A percentile compares a stretch with the other conserved stretches of the same genome.
These are phyloP conservation scores for Brettanomyces sp. DNA, from an alignment of 805 yeast genomes.

Conservation along the genomic window DNA sequence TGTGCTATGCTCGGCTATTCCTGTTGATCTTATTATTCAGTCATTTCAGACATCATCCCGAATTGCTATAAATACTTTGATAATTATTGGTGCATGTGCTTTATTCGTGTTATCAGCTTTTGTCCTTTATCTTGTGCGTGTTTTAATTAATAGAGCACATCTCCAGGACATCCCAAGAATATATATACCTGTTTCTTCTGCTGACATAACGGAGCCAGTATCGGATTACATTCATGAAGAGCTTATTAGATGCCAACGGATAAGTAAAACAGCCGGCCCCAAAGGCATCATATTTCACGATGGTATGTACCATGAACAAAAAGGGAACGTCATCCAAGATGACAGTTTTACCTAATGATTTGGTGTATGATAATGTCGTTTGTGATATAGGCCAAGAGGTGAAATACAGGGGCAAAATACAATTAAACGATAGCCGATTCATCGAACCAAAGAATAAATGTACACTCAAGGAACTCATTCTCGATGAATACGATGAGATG, in stretches of 20 bases:
- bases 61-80: constrained; percentile 71
- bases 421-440: constrained; percentile 11
- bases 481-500: constrained; percentile 15
- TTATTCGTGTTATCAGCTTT: constrained; percentile 43
- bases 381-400: constrained; percentile 53
- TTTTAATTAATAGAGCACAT: constrained; percentile 46
- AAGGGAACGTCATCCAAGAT: constrained; percentile 1
- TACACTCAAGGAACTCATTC: constrained; percentile 21
- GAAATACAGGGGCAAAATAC: constrained; percentile 29
- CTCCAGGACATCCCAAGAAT: constrained; percentile 71
- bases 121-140: constrained; percentile 47
- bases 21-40: constrained; percentile 67
- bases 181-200: constrained; percentile 59
- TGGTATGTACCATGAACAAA: constrained; percentile 30
- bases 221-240: constrained; percentile 31
- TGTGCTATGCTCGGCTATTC: constrained; percentile 61
- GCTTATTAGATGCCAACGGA: constrained; percentile 32
- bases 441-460: constrained; percentile 12
- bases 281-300: constrained; percentile 37
- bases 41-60: constrained; percentile 38
- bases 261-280: constrained; percentile 33
- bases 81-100: constrained; percentile 66
- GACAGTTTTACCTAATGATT: constrained; percentile 18
- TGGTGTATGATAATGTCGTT: constrained; percentile 44
- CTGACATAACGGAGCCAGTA: constrained; percentile 46